A percentile compares a stretch with the other conserved stretches of the same genome.
Evolutionary conservation across 1,284 basidiomycete genomes (phyloP).

Genomic region (Leccinum angustisporum): DNA sequence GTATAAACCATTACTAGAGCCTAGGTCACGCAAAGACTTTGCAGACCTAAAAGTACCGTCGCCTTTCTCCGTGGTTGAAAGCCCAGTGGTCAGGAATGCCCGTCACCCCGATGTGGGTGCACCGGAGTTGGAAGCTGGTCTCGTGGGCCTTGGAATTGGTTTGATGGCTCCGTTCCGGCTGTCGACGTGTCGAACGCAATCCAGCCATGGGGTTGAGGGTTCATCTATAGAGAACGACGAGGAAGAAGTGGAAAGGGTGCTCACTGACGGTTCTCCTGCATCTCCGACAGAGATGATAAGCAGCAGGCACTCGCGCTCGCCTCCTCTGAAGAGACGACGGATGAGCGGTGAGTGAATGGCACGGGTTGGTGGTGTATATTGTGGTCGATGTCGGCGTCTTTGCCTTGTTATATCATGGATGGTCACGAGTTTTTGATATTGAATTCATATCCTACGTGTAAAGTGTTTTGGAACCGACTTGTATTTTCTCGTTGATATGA

Average conservation of each 20-base stretch:
- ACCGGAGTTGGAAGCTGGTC: conserved; percentile 33
- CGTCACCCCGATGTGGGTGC: conserved; percentile 29
- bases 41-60: conserved; percentile 6
- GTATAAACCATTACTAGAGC: conserved; percentile 27
- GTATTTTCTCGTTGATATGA: conserved; percentile 25
- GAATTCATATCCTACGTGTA: conserved; percentile 33
- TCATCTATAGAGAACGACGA: conserved; percentile 32
- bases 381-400: conserved; percentile 14
- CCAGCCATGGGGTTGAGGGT: conserved; percentile 13
- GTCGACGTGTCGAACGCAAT: conserved; percentile 32
- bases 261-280: conserved; percentile 23
- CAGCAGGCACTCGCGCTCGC: conserved; percentile 31
- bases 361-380: conserved; percentile 10
- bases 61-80: conserved; percentile 47
- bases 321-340: conserved; percentile 47
- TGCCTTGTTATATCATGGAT: conserved; percentile 17
- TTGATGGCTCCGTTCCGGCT: conserved; percentile 54
- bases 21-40: conserved; percentile 12
- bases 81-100: conserved; percentile 56
- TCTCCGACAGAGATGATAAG: conserved; percentile 29
- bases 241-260: conserved; percentile 32
- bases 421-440: conserved; percentile 15
- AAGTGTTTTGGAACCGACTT: conserved; percentile 31
- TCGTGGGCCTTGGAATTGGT: conserved; percentile 48
- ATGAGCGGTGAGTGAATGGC: conserved; percentile 30